Percentiles rank a stretch among this genome's conserved stretches.
Conservation (phyloP, 2,329 filamentous ascomycete genomes). For the Colletotrichum karsti region DNA sequence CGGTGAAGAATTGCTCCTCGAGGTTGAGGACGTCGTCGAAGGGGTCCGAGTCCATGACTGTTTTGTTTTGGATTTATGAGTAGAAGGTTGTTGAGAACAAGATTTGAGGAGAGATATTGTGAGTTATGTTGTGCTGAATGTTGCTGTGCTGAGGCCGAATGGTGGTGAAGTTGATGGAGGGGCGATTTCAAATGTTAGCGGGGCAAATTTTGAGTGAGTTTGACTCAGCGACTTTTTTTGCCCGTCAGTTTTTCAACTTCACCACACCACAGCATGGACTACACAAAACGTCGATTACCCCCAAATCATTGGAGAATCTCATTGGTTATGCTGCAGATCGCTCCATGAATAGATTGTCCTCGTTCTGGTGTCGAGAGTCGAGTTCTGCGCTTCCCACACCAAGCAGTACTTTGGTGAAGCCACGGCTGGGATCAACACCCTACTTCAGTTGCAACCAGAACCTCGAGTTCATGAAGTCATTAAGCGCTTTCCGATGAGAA, state of each 20-base stretch:
- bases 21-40: constrained; percentile 68
- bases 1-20: constrained; percentile 78
- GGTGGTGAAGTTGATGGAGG: constrained; percentile 9
- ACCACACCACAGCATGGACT: not conserved
- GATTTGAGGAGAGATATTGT: not conserved
- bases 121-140: not conserved
- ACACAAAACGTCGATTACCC: not conserved
- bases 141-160: not conserved
- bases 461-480: too few species aligned
- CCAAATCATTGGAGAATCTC: too few species aligned
- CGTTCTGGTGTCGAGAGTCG: too few species aligned
- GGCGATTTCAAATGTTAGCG: constrained; percentile 17
- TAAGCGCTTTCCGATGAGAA: too few species aligned
- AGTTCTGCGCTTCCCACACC: too few species aligned
- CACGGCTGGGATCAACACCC: too few species aligned
- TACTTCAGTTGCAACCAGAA: too few species aligned
- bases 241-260: constrained; percentile 20
- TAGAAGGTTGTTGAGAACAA: not conserved
- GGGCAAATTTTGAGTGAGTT: constrained; percentile 19
- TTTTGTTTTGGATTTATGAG: not conserved
- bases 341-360: too few species aligned
- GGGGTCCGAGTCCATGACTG: constrained; percentile 51
- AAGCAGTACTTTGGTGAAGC: too few species aligned
- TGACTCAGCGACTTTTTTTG: constrained; percentile 23
- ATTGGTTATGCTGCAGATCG: too few species aligned